Percentiles rank a stretch among this genome's conserved stretches.
phyloP scores from a whole-genome alignment of 2,329 filamentous ascomycete species.

The Diaporthe ampelina region DNA sequence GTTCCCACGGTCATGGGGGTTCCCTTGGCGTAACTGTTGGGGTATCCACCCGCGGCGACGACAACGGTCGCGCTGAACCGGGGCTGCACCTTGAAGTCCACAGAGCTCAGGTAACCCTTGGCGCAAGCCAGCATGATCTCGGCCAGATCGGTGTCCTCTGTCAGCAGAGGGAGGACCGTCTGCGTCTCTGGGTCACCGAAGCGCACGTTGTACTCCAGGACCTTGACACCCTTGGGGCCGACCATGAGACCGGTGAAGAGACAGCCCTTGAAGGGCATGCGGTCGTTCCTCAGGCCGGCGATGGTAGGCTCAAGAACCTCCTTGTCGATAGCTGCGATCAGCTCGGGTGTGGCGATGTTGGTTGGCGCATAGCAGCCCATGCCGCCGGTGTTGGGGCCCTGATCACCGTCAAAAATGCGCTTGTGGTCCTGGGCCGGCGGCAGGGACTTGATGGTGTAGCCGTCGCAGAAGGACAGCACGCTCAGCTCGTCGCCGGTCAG shows the following conservation, averaged over 20 bases:
- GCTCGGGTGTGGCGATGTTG: constrained; percentile 78
- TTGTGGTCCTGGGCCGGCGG: constrained; percentile 98
- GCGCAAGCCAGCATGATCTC: constrained; percentile 90
- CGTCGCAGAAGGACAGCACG: constrained; percentile 92
- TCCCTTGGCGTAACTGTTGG: constrained; percentile 86
- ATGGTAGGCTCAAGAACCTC: constrained; percentile 92
- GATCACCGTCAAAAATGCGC: constrained; percentile 90
- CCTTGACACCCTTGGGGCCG: constrained; percentile 82
- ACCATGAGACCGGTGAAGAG: constrained; percentile 96
- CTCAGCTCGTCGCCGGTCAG: constrained; percentile 92
- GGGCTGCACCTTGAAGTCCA: constrained; percentile 75
- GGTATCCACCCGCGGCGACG: constrained; percentile 93
- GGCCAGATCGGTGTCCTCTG: constrained; percentile 84
- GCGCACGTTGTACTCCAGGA: constrained; percentile 93
- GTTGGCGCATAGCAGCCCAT: constrained; percentile 99
- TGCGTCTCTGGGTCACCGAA: constrained; percentile 95
- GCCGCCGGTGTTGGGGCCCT: constrained; percentile 93
- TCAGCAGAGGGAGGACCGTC: constrained; percentile 84
- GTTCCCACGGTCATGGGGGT: constrained; percentile 67
- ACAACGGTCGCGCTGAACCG: constrained; percentile 91
- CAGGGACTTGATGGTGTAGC: constrained; percentile 84
- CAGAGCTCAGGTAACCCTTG: constrained; percentile 78
- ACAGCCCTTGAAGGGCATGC: constrained; percentile 79
- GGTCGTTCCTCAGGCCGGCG: constrained; percentile 87
- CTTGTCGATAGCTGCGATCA: constrained; percentile 83